Evolutionary conservation across 805 yeast genomes (phyloP).

Genomic region (Lachancea nothofagi): DNA sequence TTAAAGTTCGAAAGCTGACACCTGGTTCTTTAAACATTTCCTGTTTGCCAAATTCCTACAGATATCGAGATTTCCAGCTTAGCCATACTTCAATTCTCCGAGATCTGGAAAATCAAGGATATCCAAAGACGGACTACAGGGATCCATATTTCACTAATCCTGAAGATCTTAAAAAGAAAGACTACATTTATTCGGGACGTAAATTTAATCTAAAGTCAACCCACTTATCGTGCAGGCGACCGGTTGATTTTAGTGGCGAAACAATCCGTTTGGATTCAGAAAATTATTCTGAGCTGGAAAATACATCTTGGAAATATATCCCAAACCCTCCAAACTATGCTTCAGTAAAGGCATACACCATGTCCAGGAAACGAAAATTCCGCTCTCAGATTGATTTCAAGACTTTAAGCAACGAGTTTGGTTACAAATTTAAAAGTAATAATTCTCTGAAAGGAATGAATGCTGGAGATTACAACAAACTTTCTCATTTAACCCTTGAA

Average conservation of each 20-base stretch:
- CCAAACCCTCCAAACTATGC: conserved; percentile 43
- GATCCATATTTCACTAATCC: conserved; percentile 60
- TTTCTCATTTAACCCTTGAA: conserved; percentile 63
- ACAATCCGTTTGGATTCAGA: conserved; percentile 7
- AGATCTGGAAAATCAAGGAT: conserved; percentile 44
- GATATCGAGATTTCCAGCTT: conserved; percentile 2
- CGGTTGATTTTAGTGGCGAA: conserved; percentile 29
- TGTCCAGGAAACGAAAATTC: conserved; percentile 10
- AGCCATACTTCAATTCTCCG: conserved; percentile 33
- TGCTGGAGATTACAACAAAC: conserved; percentile 39
- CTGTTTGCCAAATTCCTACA: neutral
- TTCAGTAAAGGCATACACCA: neutral
- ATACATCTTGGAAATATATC: conserved; percentile 42
- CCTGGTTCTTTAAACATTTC: neutral
- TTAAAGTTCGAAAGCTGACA: neutral
- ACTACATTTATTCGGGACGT: conserved; percentile 64
- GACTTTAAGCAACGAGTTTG: conserved; percentile 8
- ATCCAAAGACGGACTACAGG: conserved; percentile 47
- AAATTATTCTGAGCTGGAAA: conserved; percentile 4
- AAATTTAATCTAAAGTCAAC: conserved; percentile 45
- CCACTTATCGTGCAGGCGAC: conserved; percentile 22
- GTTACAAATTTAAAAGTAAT: conserved; percentile 12
- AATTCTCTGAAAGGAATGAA: conserved; percentile 13
- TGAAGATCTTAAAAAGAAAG: conserved; percentile 46
- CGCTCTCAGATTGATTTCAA: conserved; percentile 9